Evolutionary conservation across 1,284 basidiomycete genomes (phyloP), one percentile per base, ranked within the genome.

Genomic region (Fomes fomentarius): DNA sequence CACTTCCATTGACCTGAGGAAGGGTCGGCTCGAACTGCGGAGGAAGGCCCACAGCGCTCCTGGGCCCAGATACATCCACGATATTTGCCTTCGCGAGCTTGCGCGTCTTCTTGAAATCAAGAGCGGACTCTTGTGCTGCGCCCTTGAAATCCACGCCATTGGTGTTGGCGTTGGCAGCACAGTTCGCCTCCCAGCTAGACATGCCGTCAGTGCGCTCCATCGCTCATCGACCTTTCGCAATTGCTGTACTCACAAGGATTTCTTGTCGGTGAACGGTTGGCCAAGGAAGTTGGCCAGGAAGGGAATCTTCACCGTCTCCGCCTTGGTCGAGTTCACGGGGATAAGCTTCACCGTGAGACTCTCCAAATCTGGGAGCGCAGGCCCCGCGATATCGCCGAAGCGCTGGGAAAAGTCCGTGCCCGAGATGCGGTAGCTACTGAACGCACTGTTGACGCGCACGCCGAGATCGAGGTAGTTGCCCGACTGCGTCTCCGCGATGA

Each of bases 381-480:
- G 79, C 1, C 83, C 82, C 35, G 84, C 83, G 39, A 84, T 71
- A 65, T 85, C 83, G 25, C 76, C 85, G 47, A 87, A 63, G n/a
- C 83, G 75, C 66, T 85, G 83, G 25, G 80, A 82, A 61, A 78
- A 83, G 25, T 58, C 66, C 0, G 69, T 74, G 17, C 68, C 73
- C 1, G 71, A 68, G 50, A 86, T 79, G 9, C 82, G 71, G 64
- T 87, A 86, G 63, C 81, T 82, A 33, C 76, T 80, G 68, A 83
- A 83, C 9, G 81, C 84, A 46, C 81, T 83, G 69, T 87, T 87
- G 33, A 85, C 80, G 48, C 84, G 78, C 38, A 85, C 77, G 34
- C 80, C 80, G 53, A 84, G 83, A 62, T 85, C 83, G 30, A 87
- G 69, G 63, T 81, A 86, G 66, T 85, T 86, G 9, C 84, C 83